Evolutionary conservation across 2,329 filamentous ascomycete species (phyloP).

Genomic region (Hypoxylon sp.): DNA sequence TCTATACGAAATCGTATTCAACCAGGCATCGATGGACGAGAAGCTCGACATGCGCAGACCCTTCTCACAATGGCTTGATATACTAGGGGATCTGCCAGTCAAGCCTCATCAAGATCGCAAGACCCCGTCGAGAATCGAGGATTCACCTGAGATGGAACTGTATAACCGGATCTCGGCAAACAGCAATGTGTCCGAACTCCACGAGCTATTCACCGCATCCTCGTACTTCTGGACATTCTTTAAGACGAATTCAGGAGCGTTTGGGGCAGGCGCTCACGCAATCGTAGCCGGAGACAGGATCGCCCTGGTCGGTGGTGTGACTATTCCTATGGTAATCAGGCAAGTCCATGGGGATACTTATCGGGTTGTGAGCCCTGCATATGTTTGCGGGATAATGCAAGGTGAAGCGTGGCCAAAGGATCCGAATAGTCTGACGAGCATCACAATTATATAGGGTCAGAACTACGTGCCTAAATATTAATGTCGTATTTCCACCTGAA

Average conservation of each 20-base stretch:
- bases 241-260: constrained; percentile 6
- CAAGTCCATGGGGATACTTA: constrained; percentile 6
- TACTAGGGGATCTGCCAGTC: constrained; percentile 3
- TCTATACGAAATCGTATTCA: constrained; percentile 13
- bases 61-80: constrained; percentile 9
- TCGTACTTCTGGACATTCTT: constrained; percentile 21
- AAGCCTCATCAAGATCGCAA: not conserved
- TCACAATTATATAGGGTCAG: constrained; percentile 5
- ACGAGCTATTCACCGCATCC: constrained; percentile 15
- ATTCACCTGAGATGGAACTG: constrained; percentile 6
- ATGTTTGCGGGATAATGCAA: constrained; percentile 20
- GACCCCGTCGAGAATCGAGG: not conserved
- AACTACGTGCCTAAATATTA: not conserved
- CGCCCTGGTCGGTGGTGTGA: constrained; percentile 2
- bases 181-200: constrained; percentile 4
- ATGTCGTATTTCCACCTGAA: not conserved
- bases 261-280: constrained; percentile 4
- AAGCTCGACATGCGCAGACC: constrained; percentile 9
- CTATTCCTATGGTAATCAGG: constrained; percentile 17
- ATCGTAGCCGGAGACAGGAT: constrained; percentile 8
- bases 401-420: constrained; percentile 7
- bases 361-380: constrained; percentile 10
- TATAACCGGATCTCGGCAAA: constrained; percentile 14
- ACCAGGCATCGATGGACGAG: constrained; percentile 6
- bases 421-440: not conserved